Percentiles rank a stretch among this genome's conserved stretches.
phyloP scores from a whole-genome alignment of 179 eudicot genomes.

The Heliamphora ciliata region DNA sequence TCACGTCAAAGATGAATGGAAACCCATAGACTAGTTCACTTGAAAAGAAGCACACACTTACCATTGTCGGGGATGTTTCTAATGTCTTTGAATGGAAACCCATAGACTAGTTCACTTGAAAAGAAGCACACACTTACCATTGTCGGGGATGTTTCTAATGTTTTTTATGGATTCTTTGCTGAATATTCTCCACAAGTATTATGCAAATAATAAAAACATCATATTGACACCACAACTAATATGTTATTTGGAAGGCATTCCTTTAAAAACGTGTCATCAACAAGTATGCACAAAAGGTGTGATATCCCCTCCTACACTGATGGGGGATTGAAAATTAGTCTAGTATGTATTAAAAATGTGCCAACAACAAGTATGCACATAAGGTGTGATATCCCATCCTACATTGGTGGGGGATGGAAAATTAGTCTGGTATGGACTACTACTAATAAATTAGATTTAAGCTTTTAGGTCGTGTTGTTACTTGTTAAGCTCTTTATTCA shows the following conservation, averaged over 20 bases:
- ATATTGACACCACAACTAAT: neutral
- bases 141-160: neutral
- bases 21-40: neutral
- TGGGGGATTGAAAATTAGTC: too few species aligned
- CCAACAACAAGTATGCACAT: neutral
- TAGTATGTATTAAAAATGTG: neutral
- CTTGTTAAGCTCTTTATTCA: too few species aligned
- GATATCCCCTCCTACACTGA: too few species aligned
- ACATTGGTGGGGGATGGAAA: too few species aligned
- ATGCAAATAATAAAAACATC: neutral
- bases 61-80: neutral
- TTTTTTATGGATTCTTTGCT: neutral
- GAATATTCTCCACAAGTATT: too few species aligned
- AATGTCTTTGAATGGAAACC: neutral
- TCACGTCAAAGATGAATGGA: neutral
- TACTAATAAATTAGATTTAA: too few species aligned
- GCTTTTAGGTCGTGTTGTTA: too few species aligned
- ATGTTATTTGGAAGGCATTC: neutral
- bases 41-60: neutral
- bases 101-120: neutral
- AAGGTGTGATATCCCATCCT: neutral
- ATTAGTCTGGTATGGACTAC: too few species aligned
- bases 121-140: neutral
- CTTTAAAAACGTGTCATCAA: neutral
- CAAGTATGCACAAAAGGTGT: neutral